Evolutionary conservation across 305 asterid species (phyloP), one percentile per base, ranked within the genome.

Genomic region (Galium porrigens): DNA sequence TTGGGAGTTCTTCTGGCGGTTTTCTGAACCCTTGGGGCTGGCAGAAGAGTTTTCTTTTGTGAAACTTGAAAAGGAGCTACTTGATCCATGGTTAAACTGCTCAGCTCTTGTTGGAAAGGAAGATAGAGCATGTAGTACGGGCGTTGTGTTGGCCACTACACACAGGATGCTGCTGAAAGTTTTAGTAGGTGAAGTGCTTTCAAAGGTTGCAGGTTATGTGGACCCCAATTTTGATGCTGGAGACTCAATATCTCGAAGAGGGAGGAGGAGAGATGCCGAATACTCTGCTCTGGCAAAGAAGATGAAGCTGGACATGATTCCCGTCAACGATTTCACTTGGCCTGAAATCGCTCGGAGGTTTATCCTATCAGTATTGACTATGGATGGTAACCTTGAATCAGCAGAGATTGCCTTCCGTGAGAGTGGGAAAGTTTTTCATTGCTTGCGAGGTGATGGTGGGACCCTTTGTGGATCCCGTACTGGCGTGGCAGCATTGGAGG

Each of bases 371-470:
- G 84, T 88, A 60, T 70, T 86, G 55, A 76, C 94, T 48, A 85
- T 86, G 97, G 94, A 86, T 55, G 87, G 94, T 67, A 83, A 82
- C 77, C 92, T 84, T 76, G 97, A 94, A 58, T 86, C 92, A 48
- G 57, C 86, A 22, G 99, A 94, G 71, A 78, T 83, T 74, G 87
- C 87, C 66, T 78, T 73, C 83, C 91, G 90, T 65, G 99, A 87
- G 79, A 86, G 99, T 62, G 87, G 95, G 29, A 90, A 79, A 71
- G 90, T 90, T 77, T 90, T 90, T 75, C 95, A 89, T 76, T 89
- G 97, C 76, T 73, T 94, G 73, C 85, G 70, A 66, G 99, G 99
- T 76, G 97, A 90, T 70, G 97, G 96, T 42, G 99, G 99, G 73
- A 73, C 80, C 51, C 88, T 89, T 68, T 87, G 96, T 81, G 97